Evolutionary conservation across 75 land plant species (phyloP).

Genomic region (Pinus albicaulis): DNA sequence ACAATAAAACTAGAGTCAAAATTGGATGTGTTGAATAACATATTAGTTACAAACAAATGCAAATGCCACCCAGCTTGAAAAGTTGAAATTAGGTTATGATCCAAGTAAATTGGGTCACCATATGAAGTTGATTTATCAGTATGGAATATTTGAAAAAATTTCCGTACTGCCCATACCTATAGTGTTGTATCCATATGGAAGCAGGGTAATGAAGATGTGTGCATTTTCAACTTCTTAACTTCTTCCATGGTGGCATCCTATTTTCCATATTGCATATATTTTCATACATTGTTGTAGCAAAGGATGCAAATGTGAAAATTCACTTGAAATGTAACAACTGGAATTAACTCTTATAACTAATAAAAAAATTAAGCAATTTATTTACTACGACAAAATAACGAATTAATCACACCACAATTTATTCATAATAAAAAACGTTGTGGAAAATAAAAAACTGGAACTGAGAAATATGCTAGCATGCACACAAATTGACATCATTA

Average conservation of each 20-base stretch:
- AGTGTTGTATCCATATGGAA: slow-evolving; percentile 81
- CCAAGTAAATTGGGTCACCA: background rate
- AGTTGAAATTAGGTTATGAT: background rate
- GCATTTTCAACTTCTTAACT: slow-evolving; percentile 85
- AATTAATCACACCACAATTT: too few relatives aligned
- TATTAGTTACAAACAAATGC: background rate
- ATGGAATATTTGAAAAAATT: background rate
- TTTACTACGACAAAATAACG: too few relatives aligned
- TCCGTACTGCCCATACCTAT: slow-evolving; percentile 34
- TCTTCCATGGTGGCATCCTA: slow-evolving; percentile 76
- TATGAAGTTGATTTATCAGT: background rate
- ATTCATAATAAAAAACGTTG: too few relatives aligned
- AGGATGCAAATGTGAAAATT: slow-evolving; percentile 94
- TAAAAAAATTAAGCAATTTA: too few relatives aligned
- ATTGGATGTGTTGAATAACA: background rate
- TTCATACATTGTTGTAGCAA: slow-evolving; percentile 83
- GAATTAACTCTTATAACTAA: too few relatives aligned
- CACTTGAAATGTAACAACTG: too few relatives aligned
- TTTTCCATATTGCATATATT: slow-evolving; percentile 90
- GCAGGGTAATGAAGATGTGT: slow-evolving; percentile 74
- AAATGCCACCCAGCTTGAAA: background rate
- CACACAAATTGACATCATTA: too few relatives aligned
- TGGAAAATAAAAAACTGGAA: too few relatives aligned
- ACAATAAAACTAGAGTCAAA: background rate
- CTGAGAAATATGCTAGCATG: too few relatives aligned